Percentiles rank a stretch among this genome's conserved stretches.
These are phyloP conservation scores for Apiotrichum laibachii DNA, from an alignment of 1,284 basidiomycete species.

Conservation along the genomic window DNA sequence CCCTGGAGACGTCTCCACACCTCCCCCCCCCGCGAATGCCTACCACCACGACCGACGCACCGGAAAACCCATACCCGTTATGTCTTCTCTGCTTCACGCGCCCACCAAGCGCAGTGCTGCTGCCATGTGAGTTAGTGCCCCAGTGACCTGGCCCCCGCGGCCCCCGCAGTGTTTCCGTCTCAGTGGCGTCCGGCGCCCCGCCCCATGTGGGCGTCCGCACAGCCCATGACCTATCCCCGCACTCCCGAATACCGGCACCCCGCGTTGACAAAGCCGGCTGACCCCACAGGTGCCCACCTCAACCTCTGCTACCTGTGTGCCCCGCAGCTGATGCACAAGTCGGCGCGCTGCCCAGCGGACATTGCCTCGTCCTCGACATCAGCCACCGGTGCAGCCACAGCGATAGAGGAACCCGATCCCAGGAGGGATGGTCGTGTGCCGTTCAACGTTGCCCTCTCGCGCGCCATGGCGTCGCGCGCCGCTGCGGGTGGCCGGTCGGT, in stretches of 20 bases:
- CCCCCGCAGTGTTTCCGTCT: too few relatives aligned
- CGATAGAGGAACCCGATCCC: background rate
- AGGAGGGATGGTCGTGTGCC: constrained; percentile 11
- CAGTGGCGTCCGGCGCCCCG: too few relatives aligned
- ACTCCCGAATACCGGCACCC: too few relatives aligned
- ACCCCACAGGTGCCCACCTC: constrained; percentile 23
- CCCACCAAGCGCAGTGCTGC: constrained; percentile 36
- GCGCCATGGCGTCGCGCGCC: constrained; percentile 25
- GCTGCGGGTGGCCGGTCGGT: background rate
- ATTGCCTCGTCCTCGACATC: background rate
- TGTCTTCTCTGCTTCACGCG: constrained; percentile 38
- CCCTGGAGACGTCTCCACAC: too few relatives aligned
- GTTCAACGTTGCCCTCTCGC: constrained; percentile 28
- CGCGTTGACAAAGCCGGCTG: constrained; percentile 24
- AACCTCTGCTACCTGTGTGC: constrained; percentile 44
- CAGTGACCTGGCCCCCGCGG: background rate
- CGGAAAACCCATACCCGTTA: constrained; percentile 7
- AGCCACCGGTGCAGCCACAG: background rate
- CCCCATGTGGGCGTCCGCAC: too few relatives aligned
- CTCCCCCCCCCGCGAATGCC: too few relatives aligned
- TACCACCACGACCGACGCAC: too few relatives aligned
- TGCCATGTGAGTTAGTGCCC: constrained; percentile 33
- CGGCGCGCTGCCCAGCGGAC: background rate
- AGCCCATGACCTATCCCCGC: background rate
- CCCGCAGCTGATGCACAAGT: constrained; percentile 30